These are phyloP conservation scores for Ruellia speciosa DNA, from an alignment of 305 asterid genomes.

Conservation along the genomic window DNA sequence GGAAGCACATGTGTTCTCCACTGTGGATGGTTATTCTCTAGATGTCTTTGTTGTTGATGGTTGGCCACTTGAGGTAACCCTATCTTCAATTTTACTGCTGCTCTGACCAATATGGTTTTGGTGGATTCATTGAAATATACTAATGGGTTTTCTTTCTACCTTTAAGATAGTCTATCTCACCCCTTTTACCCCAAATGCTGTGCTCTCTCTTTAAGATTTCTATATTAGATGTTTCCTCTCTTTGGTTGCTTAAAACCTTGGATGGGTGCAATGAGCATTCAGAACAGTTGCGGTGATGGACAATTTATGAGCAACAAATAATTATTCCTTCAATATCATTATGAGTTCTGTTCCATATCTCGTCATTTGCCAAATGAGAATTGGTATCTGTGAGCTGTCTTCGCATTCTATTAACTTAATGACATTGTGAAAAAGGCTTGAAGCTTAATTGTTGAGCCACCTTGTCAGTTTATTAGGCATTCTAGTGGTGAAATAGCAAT, in stretches of 20 bases:
- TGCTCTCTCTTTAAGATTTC: background rate
- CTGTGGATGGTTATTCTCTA: conserved; percentile 82
- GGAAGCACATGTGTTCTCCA: conserved; percentile 26
- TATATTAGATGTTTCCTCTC: background rate
- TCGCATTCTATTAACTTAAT: conserved; percentile 1
- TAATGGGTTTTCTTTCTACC: too few species aligned
- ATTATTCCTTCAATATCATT: too few species aligned
- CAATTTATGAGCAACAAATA: too few species aligned
- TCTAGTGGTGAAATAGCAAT: background rate
- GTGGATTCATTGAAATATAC: background rate
- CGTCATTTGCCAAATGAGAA: too few species aligned
- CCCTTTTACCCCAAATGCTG: too few species aligned
- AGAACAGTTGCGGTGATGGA: background rate
- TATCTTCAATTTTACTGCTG: conserved; percentile 10
- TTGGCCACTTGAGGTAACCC: conserved; percentile 82
- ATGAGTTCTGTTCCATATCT: background rate
- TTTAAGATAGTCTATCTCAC: too few species aligned
- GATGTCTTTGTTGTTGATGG: conserved; percentile 98
- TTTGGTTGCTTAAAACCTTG: background rate
- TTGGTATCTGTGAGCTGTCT: too few species aligned
- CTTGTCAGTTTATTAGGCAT: background rate
- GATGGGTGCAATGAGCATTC: background rate
- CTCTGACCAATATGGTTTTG: background rate
- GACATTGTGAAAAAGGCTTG: background rate
- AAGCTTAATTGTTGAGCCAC: conserved; percentile 1